A percentile compares a stretch with the other conserved stretches of the same genome.
Conservation (phyloP, 1,284 basidiomycete species). For the Fistulinella cinereoalba region DNA sequence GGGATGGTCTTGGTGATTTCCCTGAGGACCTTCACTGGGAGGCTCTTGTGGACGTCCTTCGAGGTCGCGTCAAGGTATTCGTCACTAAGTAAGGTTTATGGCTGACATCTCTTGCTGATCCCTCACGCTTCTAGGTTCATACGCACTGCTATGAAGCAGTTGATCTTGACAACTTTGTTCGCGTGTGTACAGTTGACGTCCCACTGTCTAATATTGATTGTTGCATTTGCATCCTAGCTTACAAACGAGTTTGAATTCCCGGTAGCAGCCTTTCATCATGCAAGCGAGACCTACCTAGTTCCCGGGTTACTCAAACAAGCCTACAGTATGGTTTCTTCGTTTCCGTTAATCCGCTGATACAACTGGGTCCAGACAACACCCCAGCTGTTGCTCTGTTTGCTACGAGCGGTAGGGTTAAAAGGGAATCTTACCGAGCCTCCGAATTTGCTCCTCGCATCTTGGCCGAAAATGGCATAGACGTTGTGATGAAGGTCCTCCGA, state of each 20-base stretch:
- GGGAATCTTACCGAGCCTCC: constrained; percentile 81
- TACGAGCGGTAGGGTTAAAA: constrained; percentile 70
- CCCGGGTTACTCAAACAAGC: constrained; percentile 71
- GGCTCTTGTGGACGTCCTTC: constrained; percentile 81
- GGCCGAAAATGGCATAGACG: constrained; percentile 67
- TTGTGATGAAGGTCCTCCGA: constrained; percentile 86
- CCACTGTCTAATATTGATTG: constrained; percentile 2
- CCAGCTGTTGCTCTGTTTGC: constrained; percentile 79
- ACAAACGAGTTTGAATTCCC: constrained; percentile 80
- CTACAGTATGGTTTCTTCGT: constrained; percentile 45
- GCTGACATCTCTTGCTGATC: neutral
- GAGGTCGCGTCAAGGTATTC: constrained; percentile 69
- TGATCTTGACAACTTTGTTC: constrained; percentile 74
- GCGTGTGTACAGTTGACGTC: constrained; percentile 47
- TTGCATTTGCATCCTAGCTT: constrained; percentile 41
- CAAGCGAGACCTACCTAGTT: constrained; percentile 77
- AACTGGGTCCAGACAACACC: constrained; percentile 36
- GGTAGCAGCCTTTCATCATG: constrained; percentile 78
- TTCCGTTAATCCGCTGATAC: neutral
- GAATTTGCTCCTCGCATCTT: constrained; percentile 84
- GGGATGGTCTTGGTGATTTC: constrained; percentile 60
- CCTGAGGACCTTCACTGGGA: constrained; percentile 84
- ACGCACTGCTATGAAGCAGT: constrained; percentile 79
- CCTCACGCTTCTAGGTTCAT: constrained; percentile 53
- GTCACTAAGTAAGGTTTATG: neutral